Base-by-base conservation (phyloP, 768 basidiomycete species). In the Tricholoma hemisulphureum region DNA sequence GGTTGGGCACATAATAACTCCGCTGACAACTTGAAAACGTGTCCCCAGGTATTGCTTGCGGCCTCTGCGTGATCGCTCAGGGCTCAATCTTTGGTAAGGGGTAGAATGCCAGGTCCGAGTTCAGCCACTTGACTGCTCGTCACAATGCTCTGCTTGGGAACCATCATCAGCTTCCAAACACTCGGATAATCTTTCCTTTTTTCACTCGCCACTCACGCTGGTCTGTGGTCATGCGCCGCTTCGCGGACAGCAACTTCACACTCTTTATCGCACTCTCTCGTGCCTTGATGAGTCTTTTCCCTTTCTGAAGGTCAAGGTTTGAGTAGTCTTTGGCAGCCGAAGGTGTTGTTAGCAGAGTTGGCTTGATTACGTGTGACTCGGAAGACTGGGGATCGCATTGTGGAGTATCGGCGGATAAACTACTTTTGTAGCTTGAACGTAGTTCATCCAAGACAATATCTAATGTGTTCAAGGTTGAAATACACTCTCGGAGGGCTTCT, bases 191-290 rank as follows among this genome's bases (percentile, higher is more conserved):
- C 21, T 13, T 24, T 4, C 24, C 4, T 9, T 7, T n/a, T 29
- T 14, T 24, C 23, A 45, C 41, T 43, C 53, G 5, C 35, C 43
- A 24, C 51, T 18, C 21, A 46, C 35, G 31, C n/a, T 32, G 23
- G 4, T 11, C 23, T 41, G 50, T 18, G 18, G 26, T 51, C 24
- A 52, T 57, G 29, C 48, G 48, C 34, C 58, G 61, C 61, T 83
- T 86, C 45, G 75, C 73, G 11, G 91, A 75, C 11, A 88, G 66
- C 8, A 63, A 65, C 66, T 85, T 86, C 37, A 90, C 83, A 53
- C 77, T 82, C 43, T 78, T 81, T 59, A 93, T 83, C 0, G 88
- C 81, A 54, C 80, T 83, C 69, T 91, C 87, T 60, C 91, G 75
- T 0, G 89, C 89, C 53, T 77, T 79, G 21, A 92, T 77, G 28